These are phyloP conservation scores for Closterium sp. DNA, from an alignment of 139 green algal species.

Conservation along the genomic window DNA sequence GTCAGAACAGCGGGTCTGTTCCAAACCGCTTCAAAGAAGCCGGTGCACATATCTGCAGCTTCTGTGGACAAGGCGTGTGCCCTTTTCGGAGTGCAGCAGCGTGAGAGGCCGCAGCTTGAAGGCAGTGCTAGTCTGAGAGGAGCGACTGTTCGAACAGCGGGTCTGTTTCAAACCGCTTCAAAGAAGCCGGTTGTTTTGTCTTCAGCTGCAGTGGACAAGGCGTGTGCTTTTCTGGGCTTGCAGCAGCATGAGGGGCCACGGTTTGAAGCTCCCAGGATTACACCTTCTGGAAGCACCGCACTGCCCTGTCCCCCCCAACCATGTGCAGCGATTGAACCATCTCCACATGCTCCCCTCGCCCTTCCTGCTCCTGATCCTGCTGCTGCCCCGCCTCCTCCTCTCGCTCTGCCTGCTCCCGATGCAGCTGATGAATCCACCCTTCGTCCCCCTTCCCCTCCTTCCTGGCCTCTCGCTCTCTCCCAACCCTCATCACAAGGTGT, in stretches of 20 bases:
- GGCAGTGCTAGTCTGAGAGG: too few species aligned
- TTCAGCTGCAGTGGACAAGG: constrained; percentile 13
- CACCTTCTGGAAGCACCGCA: background rate
- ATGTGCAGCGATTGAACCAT: too few species aligned
- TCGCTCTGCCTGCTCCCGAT: background rate
- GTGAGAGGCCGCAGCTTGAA: background rate
- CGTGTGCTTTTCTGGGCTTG: background rate
- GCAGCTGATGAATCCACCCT: background rate
- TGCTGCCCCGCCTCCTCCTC: background rate
- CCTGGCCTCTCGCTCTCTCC: background rate
- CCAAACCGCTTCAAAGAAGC: background rate
- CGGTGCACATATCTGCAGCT: background rate
- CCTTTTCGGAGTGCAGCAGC: background rate
- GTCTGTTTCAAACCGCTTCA: constrained; percentile 13
- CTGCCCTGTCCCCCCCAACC: too few species aligned
- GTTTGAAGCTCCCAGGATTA: background rate
- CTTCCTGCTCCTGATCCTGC: background rate
- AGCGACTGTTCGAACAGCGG: too few species aligned
- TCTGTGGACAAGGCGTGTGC: constrained; percentile 5
- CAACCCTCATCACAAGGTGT: background rate
- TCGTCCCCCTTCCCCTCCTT: constrained; percentile 8
- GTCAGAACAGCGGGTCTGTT: background rate
- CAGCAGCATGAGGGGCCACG: background rate
- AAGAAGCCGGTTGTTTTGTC: background rate
- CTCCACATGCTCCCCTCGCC: too few species aligned